Percentiles rank a stretch among this genome's conserved stretches.
phyloP scores from a whole-genome alignment of 345 rosid species.

The Adansonia digitata region DNA sequence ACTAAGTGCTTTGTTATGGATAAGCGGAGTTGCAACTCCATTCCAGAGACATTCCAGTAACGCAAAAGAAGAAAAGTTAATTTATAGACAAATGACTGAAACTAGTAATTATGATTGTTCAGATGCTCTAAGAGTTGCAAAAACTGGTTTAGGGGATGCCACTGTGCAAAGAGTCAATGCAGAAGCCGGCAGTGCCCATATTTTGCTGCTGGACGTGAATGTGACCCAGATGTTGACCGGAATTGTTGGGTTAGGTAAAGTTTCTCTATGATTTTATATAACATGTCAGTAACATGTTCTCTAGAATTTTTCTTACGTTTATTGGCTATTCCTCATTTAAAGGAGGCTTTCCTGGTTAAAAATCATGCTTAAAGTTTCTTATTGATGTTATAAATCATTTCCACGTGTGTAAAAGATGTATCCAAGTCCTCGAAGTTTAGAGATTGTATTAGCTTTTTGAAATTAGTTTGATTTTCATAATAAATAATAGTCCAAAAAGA shows the following conservation, averaged over 20 bases:
- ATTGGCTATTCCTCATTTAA: not conserved
- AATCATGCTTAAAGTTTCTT: no score
- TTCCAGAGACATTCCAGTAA: not conserved
- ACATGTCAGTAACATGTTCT: not conserved
- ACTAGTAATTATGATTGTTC: constrained; percentile 20
- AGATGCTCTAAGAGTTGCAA: constrained; percentile 98
- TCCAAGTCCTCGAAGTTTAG: not conserved
- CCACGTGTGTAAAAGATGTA: not conserved
- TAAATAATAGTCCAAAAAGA: not conserved
- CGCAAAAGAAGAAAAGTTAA: not conserved
- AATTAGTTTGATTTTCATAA: not conserved
- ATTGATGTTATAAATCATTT: no score
- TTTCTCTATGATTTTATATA: not conserved
- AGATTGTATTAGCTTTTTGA: not conserved
- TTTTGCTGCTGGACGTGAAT: constrained; percentile 98
- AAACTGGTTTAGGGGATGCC: constrained; percentile 97
- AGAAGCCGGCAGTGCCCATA: constrained; percentile 98
- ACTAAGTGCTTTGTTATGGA: not conserved
- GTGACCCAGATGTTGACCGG: constrained; percentile 98
- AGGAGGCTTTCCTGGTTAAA: not conserved
- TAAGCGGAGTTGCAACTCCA: not conserved
- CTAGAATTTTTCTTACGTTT: not conserved
- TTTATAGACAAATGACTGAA: not conserved
- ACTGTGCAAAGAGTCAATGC: constrained; percentile 98
- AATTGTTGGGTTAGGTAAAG: constrained; percentile 76